Base-by-base conservation (phyloP, 1,284 basidiomycete species). In the Boletus albobrunnescens region DNA sequence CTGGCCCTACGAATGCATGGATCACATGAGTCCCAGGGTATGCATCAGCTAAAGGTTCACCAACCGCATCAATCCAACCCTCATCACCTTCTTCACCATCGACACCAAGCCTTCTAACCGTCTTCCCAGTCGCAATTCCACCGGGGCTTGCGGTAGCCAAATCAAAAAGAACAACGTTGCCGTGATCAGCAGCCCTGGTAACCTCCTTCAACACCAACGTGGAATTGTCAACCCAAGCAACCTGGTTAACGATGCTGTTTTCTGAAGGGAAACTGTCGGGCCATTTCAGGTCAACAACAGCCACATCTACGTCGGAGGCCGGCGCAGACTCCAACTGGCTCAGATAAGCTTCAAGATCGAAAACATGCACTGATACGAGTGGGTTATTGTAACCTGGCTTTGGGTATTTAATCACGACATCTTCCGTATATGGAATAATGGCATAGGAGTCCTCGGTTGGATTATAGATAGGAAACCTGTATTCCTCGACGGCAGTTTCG, bases 321-420 rank as follows among this genome's bases (percentile, higher is more conserved):
- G 66, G 54, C 16, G 54, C 60, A n/a, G 56, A 63, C 24, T 59
- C 58, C 45, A 66, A 64, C 33, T 59, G 67, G n/a, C 61, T 60
- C 31, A 74, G 60, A 56, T 80, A 81, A 45, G 51, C 53, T 43
- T 64, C 72, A 19, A 95, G 61, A 56, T 90, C 82, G 63, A 94
- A 94, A 16, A 95, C 79, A 61, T 87, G 83, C n/a, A 92, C 80
- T 9, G 82, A 79, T 26, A 92, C 92, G 23, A 88, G 68, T 1
- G 95, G 95, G 61, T 97, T 98, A 22, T 81, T 78, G 61, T 86
- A 95, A 2, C 94, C 95, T 11, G 94, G 93, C 66, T 92, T 92
- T 16, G 90, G 90, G 58, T 93, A 96, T 64, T 87, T 87, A 84
- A 96, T 94, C 45, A 74, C 76, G 31, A 91, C 75, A 32, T 86